phyloP scores from a whole-genome alignment of 176 grass and related monocot genomes.

The Echinochloa phyllopogon region DNA sequence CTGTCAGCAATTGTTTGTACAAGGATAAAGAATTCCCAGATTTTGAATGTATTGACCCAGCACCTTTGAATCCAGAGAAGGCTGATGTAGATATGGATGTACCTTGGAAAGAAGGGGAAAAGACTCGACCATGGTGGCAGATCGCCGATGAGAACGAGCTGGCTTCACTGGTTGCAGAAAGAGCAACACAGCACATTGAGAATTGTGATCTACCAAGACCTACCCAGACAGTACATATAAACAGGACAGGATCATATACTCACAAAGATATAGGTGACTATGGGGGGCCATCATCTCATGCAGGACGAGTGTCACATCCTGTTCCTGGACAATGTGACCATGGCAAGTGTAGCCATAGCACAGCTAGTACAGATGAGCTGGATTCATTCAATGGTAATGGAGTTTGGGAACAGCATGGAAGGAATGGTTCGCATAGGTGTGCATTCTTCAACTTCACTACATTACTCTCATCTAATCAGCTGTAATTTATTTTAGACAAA shows the following conservation, averaged over 20 bases:
- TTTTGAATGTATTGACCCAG: conserved; percentile 40
- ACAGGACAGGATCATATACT: conserved; percentile 6
- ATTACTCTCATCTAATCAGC: not conserved
- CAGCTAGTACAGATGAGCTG: conserved; percentile 32
- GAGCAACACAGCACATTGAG: conserved; percentile 66
- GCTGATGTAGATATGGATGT: conserved; percentile 33
- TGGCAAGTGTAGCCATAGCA: conserved; percentile 32
- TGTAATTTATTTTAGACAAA: not conserved
- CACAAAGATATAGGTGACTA: conserved; percentile 29
- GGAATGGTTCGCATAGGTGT: conserved; percentile 50
- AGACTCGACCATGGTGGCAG: conserved; percentile 77
- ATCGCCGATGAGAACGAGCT: conserved; percentile 70
- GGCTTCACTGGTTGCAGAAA: conserved; percentile 85
- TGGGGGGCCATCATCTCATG: conserved; percentile 31
- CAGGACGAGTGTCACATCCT: conserved; percentile 36
- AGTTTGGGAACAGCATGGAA: conserved; percentile 30
- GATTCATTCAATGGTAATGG: conserved; percentile 33
- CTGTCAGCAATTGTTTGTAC: conserved; percentile 43
- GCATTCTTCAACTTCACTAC: conserved; percentile 19
- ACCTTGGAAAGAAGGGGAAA: conserved; percentile 58
- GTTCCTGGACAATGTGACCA: conserved; percentile 36
- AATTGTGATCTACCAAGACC: conserved; percentile 93
- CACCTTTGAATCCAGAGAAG: conserved; percentile 34
- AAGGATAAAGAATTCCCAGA: conserved; percentile 51
- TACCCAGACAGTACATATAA: conserved; percentile 51